Percentiles rank a stretch among this genome's conserved stretches.
Evolutionary conservation across 768 basidiomycete genomes (phyloP).

Genomic region (Podaxis sp.): DNA sequence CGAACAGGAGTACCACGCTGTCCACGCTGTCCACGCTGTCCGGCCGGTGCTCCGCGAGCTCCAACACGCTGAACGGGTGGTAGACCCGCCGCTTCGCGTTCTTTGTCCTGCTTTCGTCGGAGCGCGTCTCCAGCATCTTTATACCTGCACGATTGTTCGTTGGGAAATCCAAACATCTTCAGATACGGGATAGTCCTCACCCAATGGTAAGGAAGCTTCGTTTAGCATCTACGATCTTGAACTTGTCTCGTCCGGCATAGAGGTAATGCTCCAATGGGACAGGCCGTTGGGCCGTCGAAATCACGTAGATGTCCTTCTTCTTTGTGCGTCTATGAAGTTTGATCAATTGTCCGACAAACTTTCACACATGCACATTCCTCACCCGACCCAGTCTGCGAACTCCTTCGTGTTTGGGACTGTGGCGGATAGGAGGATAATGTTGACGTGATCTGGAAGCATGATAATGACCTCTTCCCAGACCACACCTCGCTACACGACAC

Average conservation of each 20-base stretch:
- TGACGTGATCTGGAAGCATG: constrained; percentile 98
- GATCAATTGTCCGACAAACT: constrained; percentile 9
- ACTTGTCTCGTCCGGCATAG: constrained; percentile 89
- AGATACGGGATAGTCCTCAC: constrained; percentile 44
- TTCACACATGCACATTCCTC: constrained; percentile 26
- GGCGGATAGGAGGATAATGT: constrained; percentile 94
- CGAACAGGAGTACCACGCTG: constrained; percentile 48
- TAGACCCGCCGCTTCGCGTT: constrained; percentile 92
- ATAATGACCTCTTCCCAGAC: constrained; percentile 99
- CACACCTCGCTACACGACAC: constrained; percentile 75
- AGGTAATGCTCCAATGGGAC: constrained; percentile 97
- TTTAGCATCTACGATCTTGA: constrained; percentile 88
- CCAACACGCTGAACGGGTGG: constrained; percentile 84
- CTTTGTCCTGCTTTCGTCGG: constrained; percentile 95
- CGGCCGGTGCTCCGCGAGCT: constrained; percentile 65
- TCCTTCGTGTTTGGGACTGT: constrained; percentile 98
- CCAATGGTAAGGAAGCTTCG: constrained; percentile 74
- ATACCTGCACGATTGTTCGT: constrained; percentile 51
- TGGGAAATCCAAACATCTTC: neutral
- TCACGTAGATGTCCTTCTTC: constrained; percentile 99
- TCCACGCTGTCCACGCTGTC: constrained; percentile 41
- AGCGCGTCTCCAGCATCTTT: constrained; percentile 88
- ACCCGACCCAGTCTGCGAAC: constrained; percentile 99
- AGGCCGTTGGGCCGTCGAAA: constrained; percentile 93
- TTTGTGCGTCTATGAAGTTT: constrained; percentile 77